Base-by-base conservation (phyloP, 2,329 filamentous ascomycete genomes). In the Pseudophaeomoniella oleicola region DNA sequence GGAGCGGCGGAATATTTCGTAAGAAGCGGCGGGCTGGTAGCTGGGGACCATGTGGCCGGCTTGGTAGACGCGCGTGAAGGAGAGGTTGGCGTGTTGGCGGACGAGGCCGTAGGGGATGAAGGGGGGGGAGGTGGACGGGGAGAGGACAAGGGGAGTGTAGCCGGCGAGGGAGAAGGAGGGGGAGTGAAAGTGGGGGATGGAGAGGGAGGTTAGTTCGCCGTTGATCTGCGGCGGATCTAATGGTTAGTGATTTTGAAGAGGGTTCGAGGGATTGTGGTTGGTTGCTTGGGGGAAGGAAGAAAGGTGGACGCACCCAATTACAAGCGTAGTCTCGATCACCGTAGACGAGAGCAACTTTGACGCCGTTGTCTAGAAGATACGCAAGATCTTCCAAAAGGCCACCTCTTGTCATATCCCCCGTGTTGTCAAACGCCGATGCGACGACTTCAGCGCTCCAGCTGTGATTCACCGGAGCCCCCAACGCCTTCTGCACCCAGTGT, bases 11-110 rank as follows among this genome's bases (percentile, higher is more conserved):
- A 72, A 72, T 39, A 72, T 59, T 3, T 58, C 62, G 47, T 66
- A 71, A 1, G 62, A 62, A 0, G 69, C 69, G 45, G 72, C 64
- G 2, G 65, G 64, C 42, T 68, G 64, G 45, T 63, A 66, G 17
- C 61, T 64, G 1, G 67, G 64, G 1, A 69, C 59, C 37, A 68
- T 59, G 43, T 72, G 69, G 3, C 67, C 68, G 1, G 68, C 59
- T 44, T 70, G 58, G 46, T 67, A 72, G 37, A 71, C 46, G 11
- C 66, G 58, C 4, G 58, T 59, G 48, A 70, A 71, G 19, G 56
- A 63, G 4, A 72, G 52, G 38, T 51, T 51, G 4, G 47, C 49
- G 35, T 42, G 48, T 32, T 52, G 45, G 35, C 46, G 44, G 2
- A 69, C 66, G 17, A 58, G 57, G 9, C 67, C 67, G 27, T 65